phyloP scores from a whole-genome alignment of 768 basidiomycete species.

The Mycena rebaudengoi region DNA sequence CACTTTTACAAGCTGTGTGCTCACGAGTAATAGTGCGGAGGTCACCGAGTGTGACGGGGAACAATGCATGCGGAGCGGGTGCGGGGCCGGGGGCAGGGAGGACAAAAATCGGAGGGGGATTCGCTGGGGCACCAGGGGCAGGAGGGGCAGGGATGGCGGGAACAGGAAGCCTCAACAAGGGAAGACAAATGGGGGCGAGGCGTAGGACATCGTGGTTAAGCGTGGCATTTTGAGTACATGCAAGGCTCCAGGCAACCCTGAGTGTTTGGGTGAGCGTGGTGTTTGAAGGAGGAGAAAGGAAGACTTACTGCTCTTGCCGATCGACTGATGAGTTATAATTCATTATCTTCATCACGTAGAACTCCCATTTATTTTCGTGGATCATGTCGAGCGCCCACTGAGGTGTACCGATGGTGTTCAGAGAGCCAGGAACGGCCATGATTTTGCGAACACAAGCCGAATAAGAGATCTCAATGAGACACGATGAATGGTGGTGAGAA shows the following conservation, averaged over 20 bases:
- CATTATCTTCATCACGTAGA: constrained; percentile 2
- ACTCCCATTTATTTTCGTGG: constrained; percentile 7
- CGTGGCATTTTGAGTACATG: neutral
- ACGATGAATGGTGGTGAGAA: too few species aligned
- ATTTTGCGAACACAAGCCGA: too few species aligned
- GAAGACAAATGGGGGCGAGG: neutral
- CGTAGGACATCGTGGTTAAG: neutral
- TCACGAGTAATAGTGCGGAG: constrained; percentile 1
- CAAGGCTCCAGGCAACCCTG: neutral
- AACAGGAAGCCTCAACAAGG: neutral
- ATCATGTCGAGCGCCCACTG: constrained; percentile 6
- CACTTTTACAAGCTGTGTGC: neutral
- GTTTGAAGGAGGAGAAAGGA: neutral
- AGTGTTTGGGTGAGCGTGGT: neutral
- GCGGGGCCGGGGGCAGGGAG: neutral
- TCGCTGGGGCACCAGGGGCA: constrained; percentile 1
- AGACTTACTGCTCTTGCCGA: neutral
- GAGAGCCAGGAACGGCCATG: too few species aligned
- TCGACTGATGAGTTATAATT: neutral
- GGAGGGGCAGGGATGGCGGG: neutral
- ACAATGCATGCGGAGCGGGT: neutral
- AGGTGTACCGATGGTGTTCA: neutral
- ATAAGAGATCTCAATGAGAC: too few species aligned
- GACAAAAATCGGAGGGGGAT: neutral
- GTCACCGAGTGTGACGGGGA: neutral